Conservation (phyloP, 805 yeast species). For the Pichia pseudocactophila region DNA sequence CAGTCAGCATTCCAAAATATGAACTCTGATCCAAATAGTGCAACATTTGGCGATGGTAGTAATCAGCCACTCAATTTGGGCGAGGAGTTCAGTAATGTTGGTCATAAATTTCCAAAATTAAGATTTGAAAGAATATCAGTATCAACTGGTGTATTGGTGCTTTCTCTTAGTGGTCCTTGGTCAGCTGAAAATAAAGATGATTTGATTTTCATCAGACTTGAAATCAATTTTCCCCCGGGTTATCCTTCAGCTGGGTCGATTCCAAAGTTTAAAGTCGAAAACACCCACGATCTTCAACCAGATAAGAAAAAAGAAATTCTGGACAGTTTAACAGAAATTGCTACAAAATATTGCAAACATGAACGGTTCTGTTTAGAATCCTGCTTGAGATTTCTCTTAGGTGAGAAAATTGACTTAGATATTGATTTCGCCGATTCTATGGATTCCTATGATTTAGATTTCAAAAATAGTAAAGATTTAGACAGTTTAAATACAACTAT, state of each 20-base stretch:
- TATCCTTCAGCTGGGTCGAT: conserved; percentile 51
- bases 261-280: conserved; percentile 64
- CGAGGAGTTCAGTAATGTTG: conserved; percentile 83
- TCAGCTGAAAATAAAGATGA: conserved; percentile 34
- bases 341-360: conserved; percentile 44
- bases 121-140: conserved; percentile 83
- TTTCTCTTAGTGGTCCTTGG: conserved; percentile 82
- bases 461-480: background rate
- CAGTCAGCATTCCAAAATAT: conserved; percentile 32
- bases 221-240: conserved; percentile 56
- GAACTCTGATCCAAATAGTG: conserved; percentile 29
- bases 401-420: conserved; percentile 57
- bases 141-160: conserved; percentile 67
- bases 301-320: conserved; percentile 44
- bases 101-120: conserved; percentile 81
- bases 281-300: conserved; percentile 57
- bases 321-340: conserved; percentile 43
- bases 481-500: background rate
- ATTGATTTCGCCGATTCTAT: conserved; percentile 20
- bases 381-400: conserved; percentile 66
- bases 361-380: conserved; percentile 72
- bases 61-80: conserved; percentile 58
- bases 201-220: conserved; percentile 59
- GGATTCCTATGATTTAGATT: conserved; percentile 2
- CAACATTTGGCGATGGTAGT: conserved; percentile 27